phyloP scores from a whole-genome alignment of 768 basidiomycete species.

The Mycena chlorophos region DNA sequence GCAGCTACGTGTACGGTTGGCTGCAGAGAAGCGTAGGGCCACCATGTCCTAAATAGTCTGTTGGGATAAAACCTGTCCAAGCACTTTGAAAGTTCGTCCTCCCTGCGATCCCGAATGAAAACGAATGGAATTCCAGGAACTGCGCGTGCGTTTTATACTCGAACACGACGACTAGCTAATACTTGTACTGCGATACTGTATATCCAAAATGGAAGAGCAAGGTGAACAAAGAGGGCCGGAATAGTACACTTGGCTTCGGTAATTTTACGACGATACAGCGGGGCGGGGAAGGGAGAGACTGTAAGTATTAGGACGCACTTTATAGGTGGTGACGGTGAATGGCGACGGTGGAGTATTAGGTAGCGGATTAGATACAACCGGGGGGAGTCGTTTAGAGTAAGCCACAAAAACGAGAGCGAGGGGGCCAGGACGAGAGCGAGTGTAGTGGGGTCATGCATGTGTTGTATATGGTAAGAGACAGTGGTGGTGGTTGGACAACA shows the following conservation, averaged over 20 bases:
- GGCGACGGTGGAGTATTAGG: background rate
- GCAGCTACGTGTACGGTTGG: slow-evolving; percentile 48
- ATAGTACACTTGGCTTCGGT: background rate
- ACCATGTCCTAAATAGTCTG: too few relatives aligned
- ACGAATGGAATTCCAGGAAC: too few relatives aligned
- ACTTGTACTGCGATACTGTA: too few relatives aligned
- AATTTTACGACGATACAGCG: background rate
- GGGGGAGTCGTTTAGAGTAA: slow-evolving; percentile 8
- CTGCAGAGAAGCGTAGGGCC: slow-evolving; percentile 43
- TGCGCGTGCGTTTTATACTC: too few relatives aligned
- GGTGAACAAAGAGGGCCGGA: too few relatives aligned
- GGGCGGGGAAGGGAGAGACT: background rate
- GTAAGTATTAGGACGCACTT: background rate
- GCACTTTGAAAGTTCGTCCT: too few relatives aligned
- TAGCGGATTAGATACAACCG: background rate
- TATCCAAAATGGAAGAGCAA: background rate
- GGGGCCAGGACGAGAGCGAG: slow-evolving; percentile 1
- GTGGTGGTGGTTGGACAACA: background rate
- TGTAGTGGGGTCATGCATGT: background rate
- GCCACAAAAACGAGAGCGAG: background rate
- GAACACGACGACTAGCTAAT: too few relatives aligned
- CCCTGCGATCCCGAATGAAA: too few relatives aligned
- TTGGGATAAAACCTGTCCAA: too few relatives aligned
- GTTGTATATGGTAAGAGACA: background rate
- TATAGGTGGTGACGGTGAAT: too few relatives aligned